Conservation (phyloP, 2,329 filamentous ascomycete species). For the Curvularia lunata region DNA sequence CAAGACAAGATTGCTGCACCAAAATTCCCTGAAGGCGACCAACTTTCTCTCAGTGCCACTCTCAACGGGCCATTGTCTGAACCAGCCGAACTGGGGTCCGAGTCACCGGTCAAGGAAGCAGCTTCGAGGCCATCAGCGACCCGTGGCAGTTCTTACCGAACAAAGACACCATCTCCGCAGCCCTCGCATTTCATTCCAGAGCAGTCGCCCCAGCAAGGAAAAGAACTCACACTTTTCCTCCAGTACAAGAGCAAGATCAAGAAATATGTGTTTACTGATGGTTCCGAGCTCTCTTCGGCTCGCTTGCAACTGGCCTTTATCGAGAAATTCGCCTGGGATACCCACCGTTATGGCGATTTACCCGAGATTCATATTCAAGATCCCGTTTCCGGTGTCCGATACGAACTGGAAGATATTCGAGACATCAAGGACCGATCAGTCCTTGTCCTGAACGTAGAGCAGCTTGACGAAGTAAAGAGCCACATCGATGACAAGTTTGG, state of each 20-base stretch:
- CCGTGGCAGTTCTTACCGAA: constrained; percentile 41
- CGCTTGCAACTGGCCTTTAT: constrained; percentile 94
- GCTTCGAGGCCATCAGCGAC: constrained; percentile 30
- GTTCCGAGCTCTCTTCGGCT: constrained; percentile 83
- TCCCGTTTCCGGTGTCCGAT: constrained; percentile 90
- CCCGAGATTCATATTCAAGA: constrained; percentile 99
- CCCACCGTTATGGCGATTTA: constrained; percentile 91
- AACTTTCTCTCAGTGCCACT: constrained; percentile 42
- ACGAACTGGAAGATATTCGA: constrained; percentile 89
- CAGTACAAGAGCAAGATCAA: constrained; percentile 98
- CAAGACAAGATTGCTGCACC: constrained; percentile 66
- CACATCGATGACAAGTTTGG: constrained; percentile 93
- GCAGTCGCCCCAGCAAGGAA: constrained; percentile 73
- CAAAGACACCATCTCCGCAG: constrained; percentile 51
- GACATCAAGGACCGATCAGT: constrained; percentile 96
- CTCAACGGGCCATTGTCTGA: constrained; percentile 47
- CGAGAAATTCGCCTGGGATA: constrained; percentile 99
- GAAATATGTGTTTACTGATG: constrained; percentile 88
- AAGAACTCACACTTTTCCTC: constrained; percentile 90
- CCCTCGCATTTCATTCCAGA: constrained; percentile 55
- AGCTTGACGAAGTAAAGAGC: constrained; percentile 92
- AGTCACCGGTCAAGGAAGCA: constrained; percentile 33
- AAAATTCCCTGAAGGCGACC: constrained; percentile 43
- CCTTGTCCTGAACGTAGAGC: constrained; percentile 91
- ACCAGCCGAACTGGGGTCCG: constrained; percentile 36